Evolutionary conservation across 805 yeast genomes (phyloP), one percentile per base, ranked within the genome.

Genomic region (Schwanniomyces sp.): DNA sequence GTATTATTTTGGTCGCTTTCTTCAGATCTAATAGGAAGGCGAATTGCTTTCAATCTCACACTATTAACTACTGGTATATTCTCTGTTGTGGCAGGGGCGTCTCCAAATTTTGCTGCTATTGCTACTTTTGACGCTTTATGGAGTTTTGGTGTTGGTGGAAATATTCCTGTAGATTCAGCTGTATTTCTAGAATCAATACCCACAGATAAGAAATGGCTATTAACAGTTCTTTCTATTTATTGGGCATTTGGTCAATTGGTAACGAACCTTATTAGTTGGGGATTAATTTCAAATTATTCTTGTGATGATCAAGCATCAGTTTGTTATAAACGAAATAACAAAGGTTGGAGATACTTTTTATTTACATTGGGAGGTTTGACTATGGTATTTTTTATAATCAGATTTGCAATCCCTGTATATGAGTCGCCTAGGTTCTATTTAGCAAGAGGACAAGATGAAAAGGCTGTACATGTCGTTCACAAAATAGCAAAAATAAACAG

Each of bases 181-280:
- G 52, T 64, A 4, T 63, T 64, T 41, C 40, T 64, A 14, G 69
- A 66, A 38, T 64, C 63, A 26, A 47, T 64, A 14, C 71, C 71
- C 1, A 47, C 57, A 4, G 45, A 44, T 10, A 50, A 61, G 42
- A 60, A 63, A 42, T 66, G 63, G 62, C 44, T 64, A 21, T 57
- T 64, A 26, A 64, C 72, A 1, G 57, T 58, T 4, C 57, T 70
- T 70, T 80, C 84, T 17, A 65, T 71, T 29, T 82, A 76, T 80
- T 82, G 86, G 87, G 83, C 85, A 40, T 67, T 82, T 30, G 86
- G 86, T 28, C 86, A 82, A 58, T 72, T 82, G 2, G 66, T 81
- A 38, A 75, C 82, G 10, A 69, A 70, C 28, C 62, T 80, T 16
- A 55, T 80, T 36, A 76, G 83, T 4, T 82, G 84, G 82, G 85